Evolutionary conservation across 2,329 filamentous ascomycete genomes (phyloP).

Genomic region (Cladosporium sphaerospermum): DNA sequence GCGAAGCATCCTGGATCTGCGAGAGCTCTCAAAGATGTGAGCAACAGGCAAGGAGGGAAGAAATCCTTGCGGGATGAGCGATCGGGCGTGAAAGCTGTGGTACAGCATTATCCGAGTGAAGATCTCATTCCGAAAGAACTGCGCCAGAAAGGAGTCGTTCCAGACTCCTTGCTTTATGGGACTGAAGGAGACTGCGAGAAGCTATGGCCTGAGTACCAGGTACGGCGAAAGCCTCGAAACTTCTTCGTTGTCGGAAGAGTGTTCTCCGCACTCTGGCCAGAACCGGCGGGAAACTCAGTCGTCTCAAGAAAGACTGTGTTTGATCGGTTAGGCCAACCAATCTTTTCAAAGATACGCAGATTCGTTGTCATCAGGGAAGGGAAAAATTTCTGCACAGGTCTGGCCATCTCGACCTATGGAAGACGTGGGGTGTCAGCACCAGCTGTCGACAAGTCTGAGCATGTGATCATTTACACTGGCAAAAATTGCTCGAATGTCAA

Average conservation of each 20-base stretch:
- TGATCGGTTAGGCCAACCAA: slow-evolving; percentile 12
- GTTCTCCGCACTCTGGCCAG: slow-evolving; percentile 20
- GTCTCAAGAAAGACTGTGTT: not conserved
- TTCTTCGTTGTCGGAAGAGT: slow-evolving; percentile 18
- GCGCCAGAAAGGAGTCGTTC: no score
- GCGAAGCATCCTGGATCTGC: no score
- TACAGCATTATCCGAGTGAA: no score
- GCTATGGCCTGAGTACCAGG: no score
- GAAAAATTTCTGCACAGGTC: slow-evolving; percentile 14
- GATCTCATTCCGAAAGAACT: no score
- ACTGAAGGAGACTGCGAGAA: no score
- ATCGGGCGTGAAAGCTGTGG: no score
- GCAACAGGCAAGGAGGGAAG: no score
- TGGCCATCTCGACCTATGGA: slow-evolving; percentile 23
- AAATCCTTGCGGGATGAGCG: no score
- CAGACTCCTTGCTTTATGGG: no score
- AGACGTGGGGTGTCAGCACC: slow-evolving; percentile 17
- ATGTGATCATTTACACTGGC: slow-evolving; percentile 23
- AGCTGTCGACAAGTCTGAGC: slow-evolving; percentile 18
- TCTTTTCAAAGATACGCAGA: slow-evolving; percentile 21
- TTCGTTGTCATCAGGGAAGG: slow-evolving; percentile 23
- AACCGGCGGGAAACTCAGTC: slow-evolving; percentile 13
- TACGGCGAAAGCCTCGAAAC: not conserved
- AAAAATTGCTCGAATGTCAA: not conserved
- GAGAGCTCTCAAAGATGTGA: no score